Evolutionary conservation across 495 filamentous ascomycete species (phyloP).

Genomic region (Hyphodiscus hymeniophilus): DNA sequence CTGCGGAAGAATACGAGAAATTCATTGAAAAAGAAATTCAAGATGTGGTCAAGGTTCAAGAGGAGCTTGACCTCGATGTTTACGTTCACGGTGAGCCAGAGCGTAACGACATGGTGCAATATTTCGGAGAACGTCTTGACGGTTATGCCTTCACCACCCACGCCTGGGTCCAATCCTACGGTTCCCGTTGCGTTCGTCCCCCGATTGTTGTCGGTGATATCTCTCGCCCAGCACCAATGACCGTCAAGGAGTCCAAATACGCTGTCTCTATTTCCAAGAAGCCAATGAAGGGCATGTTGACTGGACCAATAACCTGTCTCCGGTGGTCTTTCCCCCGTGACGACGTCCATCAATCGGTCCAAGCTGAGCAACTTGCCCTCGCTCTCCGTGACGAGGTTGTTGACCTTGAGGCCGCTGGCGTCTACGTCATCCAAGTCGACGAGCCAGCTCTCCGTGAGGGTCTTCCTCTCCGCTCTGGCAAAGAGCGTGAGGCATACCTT

Average conservation of each 20-base stretch:
- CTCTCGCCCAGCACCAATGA: slow-evolving; percentile 93
- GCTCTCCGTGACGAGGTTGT: slow-evolving; percentile 97
- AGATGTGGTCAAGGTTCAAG: slow-evolving; percentile 88
- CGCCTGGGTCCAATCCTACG: slow-evolving; percentile 97
- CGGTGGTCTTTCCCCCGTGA: slow-evolving; percentile 99
- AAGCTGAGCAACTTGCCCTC: slow-evolving; percentile 96
- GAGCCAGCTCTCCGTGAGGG: slow-evolving; percentile 99
- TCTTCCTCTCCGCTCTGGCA: slow-evolving; percentile 86
- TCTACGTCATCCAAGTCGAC: slow-evolving; percentile 97
- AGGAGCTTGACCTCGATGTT: slow-evolving; percentile 93
- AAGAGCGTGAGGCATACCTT: slow-evolving; percentile 91
- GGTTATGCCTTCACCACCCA: slow-evolving; percentile 99
- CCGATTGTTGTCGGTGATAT: slow-evolving; percentile 98
- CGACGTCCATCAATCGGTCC: slow-evolving; percentile 96
- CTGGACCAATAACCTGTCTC: slow-evolving; percentile 95
- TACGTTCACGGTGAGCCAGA: slow-evolving; percentile 97
- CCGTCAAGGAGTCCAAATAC: slow-evolving; percentile 99
- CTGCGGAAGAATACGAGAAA: slow-evolving; percentile 81
- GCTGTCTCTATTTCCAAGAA: slow-evolving; percentile 92
- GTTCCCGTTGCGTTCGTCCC: slow-evolving; percentile 94
- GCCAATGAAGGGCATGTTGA: slow-evolving; percentile 99
- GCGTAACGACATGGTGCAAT: slow-evolving; percentile 99
- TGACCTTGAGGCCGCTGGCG: slow-evolving; percentile 91
- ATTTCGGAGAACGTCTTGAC: slow-evolving; percentile 94
- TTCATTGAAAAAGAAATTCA: slow-evolving; percentile 99